Evolutionary conservation across 495 filamentous ascomycete species (phyloP).

Genomic region (Talaromyces adpressus): DNA sequence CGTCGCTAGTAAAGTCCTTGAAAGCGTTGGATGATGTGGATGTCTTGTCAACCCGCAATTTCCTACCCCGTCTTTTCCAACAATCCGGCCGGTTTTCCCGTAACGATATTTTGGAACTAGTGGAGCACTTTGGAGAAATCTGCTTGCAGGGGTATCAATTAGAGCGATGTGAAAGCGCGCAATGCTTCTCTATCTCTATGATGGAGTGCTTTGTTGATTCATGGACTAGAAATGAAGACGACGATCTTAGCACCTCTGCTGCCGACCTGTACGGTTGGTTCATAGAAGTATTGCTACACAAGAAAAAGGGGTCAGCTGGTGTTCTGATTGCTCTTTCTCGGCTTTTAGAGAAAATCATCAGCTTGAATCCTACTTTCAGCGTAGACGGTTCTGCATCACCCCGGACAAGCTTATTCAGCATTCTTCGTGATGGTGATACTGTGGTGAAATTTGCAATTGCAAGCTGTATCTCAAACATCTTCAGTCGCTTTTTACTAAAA

Average conservation of each 20-base stretch:
- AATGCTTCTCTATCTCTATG: constrained; percentile 61
- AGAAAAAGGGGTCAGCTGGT: constrained; percentile 55
- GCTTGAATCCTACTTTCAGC: constrained; percentile 56
- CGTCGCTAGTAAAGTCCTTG: constrained; percentile 51
- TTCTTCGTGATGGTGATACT: constrained; percentile 60
- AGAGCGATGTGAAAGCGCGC: constrained; percentile 69
- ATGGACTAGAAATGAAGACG: constrained; percentile 51
- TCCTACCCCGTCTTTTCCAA: constrained; percentile 41
- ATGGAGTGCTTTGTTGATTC: constrained; percentile 56
- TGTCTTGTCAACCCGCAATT: constrained; percentile 45
- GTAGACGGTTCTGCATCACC: constrained; percentile 51
- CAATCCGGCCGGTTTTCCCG: constrained; percentile 22
- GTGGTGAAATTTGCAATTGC: constrained; percentile 71
- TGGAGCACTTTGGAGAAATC: constrained; percentile 47
- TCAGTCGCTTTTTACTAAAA: constrained; percentile 68
- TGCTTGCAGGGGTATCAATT: constrained; percentile 58
- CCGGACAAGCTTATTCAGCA: constrained; percentile 64
- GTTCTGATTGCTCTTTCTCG: constrained; percentile 59
- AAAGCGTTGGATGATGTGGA: constrained; percentile 51
- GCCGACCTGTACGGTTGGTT: constrained; percentile 78
- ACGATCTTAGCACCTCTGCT: constrained; percentile 53
- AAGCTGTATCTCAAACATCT: constrained; percentile 61
- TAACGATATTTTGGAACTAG: constrained; percentile 33
- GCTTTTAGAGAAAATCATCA: constrained; percentile 61
- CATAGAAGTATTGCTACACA: constrained; percentile 54